Evolutionary conservation across 331 rosid genomes (phyloP), one percentile per base, ranked within the genome.

Genomic region (Malus hybrid): DNA sequence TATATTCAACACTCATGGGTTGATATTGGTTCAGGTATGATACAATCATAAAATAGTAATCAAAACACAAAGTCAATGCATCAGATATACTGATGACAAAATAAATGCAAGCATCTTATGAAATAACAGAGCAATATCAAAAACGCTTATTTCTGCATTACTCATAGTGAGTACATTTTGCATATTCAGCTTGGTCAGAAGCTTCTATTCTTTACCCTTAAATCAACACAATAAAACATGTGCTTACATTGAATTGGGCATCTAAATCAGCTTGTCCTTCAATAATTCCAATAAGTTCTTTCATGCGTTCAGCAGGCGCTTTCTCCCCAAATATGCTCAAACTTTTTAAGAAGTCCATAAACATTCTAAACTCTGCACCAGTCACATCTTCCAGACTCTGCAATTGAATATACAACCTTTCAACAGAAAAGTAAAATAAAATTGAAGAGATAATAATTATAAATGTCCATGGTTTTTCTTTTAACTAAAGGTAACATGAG

Each of bases 181-280:
- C 36, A 70, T 29, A 26, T 33, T 67, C 6, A 6, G 30, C 62
- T 20, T 63, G 32, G n/a, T 34, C 33, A 63, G 36, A 14, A 30
- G 61, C 46, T 70, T 13, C 68, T 14, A 34, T 36, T 44, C 36
- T 50, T n/a, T 29, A 20, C 32, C 70, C 30, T 72, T 22, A 13
- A 22, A 36, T 44, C 61, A 42, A 81, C 5, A 56, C 68, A 74
- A 68, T 9, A 3, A 70, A 75, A 28, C 28, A 75, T 39, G 65
- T 48, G 79, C 90, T 90, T 79, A 95, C 99, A 81, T 86, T 90
- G 87, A 92, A 95, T 68, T 79, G 87, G 63, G 92, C 87, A 82
- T 89, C 91, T 77, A 89, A 84, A 80, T 95, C 99, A 77, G 96
- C 99, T 86, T 95, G 99, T 64, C 90, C 93, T 86, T 95, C 97